Conservation (phyloP, 179 eudicot genomes). For the Beta macrorhiza region DNA sequence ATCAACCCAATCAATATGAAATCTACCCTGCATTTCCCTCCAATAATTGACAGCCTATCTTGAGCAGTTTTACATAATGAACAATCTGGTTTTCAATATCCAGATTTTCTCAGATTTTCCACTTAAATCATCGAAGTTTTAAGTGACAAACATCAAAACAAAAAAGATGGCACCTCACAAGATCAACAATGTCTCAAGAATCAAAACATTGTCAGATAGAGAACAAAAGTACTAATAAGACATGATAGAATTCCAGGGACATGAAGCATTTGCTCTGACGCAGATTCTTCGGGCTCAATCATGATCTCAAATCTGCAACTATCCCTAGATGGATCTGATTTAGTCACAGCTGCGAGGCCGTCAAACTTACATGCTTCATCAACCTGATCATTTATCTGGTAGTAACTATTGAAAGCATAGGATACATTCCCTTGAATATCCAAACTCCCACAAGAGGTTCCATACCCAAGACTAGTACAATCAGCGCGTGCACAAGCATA, state of each 20-base stretch:
- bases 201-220: conserved; percentile 27
- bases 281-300: conserved; percentile 50
- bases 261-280: conserved; percentile 19
- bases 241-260: conserved; percentile 14
- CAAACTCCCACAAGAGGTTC: conserved; percentile 62
- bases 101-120: conserved; percentile 4
- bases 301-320: conserved; percentile 59
- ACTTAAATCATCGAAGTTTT: background rate
- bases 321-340: conserved; percentile 55
- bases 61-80: conserved; percentile 5
- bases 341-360: conserved; percentile 52
- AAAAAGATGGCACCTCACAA: background rate
- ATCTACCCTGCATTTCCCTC: conserved; percentile 15
- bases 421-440: conserved; percentile 68
- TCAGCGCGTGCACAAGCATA: conserved; percentile 79
- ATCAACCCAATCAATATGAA: conserved; percentile 7
- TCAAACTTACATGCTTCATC: conserved; percentile 73
- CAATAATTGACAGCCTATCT: conserved; percentile 20
- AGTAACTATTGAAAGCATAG: conserved; percentile 78
- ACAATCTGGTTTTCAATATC: conserved; percentile 1
- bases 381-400: conserved; percentile 70
- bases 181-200: conserved; percentile 1
- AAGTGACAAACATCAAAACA: conserved; percentile 13
- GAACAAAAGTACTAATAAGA: conserved; percentile 14
- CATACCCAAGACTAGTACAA: conserved; percentile 82